Evolutionary conservation across 2,329 filamentous ascomycete species (phyloP), one percentile per base, ranked within the genome.

Genomic region (Alternaria brassicae): DNA sequence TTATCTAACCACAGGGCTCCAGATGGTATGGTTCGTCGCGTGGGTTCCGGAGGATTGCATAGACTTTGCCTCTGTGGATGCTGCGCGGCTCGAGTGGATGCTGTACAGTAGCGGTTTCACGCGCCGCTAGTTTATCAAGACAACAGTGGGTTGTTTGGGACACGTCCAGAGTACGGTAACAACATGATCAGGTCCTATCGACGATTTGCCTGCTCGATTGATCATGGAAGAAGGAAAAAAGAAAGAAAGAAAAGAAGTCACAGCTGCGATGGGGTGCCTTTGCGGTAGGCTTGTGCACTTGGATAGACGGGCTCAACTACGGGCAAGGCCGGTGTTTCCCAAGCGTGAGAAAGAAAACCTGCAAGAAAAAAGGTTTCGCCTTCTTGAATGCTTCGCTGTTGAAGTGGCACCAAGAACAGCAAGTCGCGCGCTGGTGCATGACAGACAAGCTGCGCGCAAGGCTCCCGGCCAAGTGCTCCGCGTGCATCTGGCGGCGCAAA

Each of bases 381-480:
- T 48, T 47, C 51, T 23, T 23, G 25, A 54, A 54, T 44, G 52
- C 41, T 54, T 54, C 52, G 50, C 50, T 42, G 39, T 42, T 44
- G 27, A 36, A 53, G 50, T 53, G 39, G 39, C 37, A 40, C 54
- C 61, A 17, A 60, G 59, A 59, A 53, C 25, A 60, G 63, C 56
- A 66, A 54, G 57, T 67, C 44, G 54, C 41, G 62, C 60, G 60
- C 39, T 57, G 56, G 53, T 67, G 58, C 66, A 66, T 61, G 47
- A 60, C 39, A 58, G 51, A 62, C 61, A 64, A 62, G 61, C 61
- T 49, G 36, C 47, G 40, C 41, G 49, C 56, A 63, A 65, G 60
- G 52, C 60, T 62, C 62, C 62, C 66, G 66, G 64, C 62, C 62
- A 66, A 64, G 47, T 50, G 45, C 66, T 65, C 66, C 66, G 62